Base-by-base conservation (phyloP, 129 eudicot genomes). In the Helianthus tuberosus region DNA sequence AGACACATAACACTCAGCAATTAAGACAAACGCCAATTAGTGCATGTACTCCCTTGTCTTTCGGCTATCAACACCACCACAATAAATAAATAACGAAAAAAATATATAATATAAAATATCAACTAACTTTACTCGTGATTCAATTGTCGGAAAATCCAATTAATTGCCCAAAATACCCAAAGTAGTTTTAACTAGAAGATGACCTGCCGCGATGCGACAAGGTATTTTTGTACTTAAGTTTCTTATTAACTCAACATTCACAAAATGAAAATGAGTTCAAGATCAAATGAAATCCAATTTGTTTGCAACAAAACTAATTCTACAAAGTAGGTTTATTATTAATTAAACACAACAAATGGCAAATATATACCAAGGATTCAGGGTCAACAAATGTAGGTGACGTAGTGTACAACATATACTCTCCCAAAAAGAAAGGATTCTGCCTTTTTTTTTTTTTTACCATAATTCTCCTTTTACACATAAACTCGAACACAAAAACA, bases 401-500 rank as follows among this genome's bases (percentile, higher is more conserved):
- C 23, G 23, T 20, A 0, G 23, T 20, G 59, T 75, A 75, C 80
- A 75, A 27, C 74, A 75, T 75, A 75, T 75, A 75, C 62, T 77
- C 66, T 54, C 72, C 79, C 43, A 20, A 64, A 36, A 75, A 64
- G 64, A 72, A 54, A 38, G 39, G 53, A 50, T 60, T 64, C 64
- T 75, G 51, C 41, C 64, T n/a, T n/a, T n/a, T n/a, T 13, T 20
- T 20, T n/a, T n/a, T 23, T 44, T 35, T 60, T 17, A 23, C 25
- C 65, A 55, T 39, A 41, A 43, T 67, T 43, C 67, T 60, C 80
- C 66, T 57, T 52, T 57, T 76, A n/a, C n/a, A n/a, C n/a, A n/a
- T n/a, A n/a, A n/a, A n/a, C n/a, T n/a, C n/a, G n/a, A n/a, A 76
- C 68, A 66, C 66, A 75, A 61, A 49, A 69, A 77, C 65, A 77